A percentile compares a stretch with the other conserved stretches of the same genome.
phyloP scores from a whole-genome alignment of 1,139 yeast genomes.

The Kazachstania sp. region DNA sequence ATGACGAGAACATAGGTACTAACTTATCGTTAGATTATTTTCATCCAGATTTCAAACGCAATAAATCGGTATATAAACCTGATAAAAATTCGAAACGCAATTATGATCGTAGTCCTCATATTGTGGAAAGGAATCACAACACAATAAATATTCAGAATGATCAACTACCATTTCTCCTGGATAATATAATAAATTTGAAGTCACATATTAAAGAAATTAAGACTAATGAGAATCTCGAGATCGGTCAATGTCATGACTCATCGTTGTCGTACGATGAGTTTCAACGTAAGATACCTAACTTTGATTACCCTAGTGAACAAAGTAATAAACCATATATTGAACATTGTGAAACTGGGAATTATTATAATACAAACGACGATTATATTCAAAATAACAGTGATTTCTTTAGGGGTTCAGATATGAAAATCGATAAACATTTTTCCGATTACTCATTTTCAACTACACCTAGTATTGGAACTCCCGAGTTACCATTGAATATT shows the following conservation, averaged over 20 bases:
- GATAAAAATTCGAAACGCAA: too few relatives aligned
- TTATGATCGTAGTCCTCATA: too few relatives aligned
- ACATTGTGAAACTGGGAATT: background rate
- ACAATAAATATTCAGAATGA: background rate
- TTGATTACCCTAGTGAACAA: background rate
- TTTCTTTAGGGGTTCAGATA: background rate
- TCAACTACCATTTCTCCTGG: background rate
- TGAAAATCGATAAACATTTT: background rate
- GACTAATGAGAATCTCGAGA: too few relatives aligned
- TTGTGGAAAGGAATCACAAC: too few relatives aligned
- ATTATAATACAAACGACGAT: background rate
- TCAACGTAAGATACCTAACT: background rate
- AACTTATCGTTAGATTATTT: too few relatives aligned
- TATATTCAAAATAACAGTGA: constrained; percentile 1
- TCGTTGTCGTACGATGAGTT: too few relatives aligned
- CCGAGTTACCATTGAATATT: background rate
- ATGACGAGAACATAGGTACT: too few relatives aligned
- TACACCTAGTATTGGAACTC: background rate
- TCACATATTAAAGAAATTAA: background rate
- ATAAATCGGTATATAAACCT: too few relatives aligned
- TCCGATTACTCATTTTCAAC: background rate
- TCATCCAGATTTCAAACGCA: too few relatives aligned
- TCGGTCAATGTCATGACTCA: too few relatives aligned
- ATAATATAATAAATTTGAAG: background rate
- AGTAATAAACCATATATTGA: background rate